Evolutionary conservation across 768 basidiomycete genomes (phyloP).

Genomic region (Boletus patriciae): DNA sequence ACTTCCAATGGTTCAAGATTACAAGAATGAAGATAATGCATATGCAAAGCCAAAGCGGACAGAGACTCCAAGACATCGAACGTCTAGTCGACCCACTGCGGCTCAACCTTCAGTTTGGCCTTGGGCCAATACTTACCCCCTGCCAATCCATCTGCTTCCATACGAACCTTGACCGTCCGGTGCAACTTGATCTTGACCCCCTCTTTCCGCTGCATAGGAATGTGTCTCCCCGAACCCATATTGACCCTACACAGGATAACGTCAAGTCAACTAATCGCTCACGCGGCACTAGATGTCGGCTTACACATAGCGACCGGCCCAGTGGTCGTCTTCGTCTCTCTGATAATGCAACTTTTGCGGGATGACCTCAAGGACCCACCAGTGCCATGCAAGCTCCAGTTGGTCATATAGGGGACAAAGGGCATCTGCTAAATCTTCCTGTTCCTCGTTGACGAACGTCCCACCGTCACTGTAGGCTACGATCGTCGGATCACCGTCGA

Average conservation of each 20-base stretch:
- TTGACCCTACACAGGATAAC: conserved; percentile 29
- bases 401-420: conserved; percentile 55
- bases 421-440: conserved; percentile 63
- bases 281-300: neutral
- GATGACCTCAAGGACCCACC: conserved; percentile 69
- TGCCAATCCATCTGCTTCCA: conserved; percentile 45
- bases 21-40: neutral
- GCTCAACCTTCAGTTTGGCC: conserved; percentile 38
- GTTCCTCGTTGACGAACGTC: conserved; percentile 48
- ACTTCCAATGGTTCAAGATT: neutral
- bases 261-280: neutral
- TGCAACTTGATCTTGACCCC: conserved; percentile 48
- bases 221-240: conserved; percentile 40
- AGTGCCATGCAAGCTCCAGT: conserved; percentile 43
- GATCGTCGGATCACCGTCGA: conserved; percentile 9
- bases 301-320: conserved; percentile 20
- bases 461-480: conserved; percentile 21
- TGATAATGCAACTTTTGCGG: conserved; percentile 38
- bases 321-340: conserved; percentile 20
- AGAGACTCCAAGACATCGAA: neutral
- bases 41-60: neutral
- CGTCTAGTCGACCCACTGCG: conserved; percentile 42
- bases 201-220: conserved; percentile 39
- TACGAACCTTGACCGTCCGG: conserved; percentile 47
- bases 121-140: conserved; percentile 41